Base-by-base conservation (phyloP, 2,329 filamentous ascomycete genomes). In the Neocatenulostroma microsporum region DNA sequence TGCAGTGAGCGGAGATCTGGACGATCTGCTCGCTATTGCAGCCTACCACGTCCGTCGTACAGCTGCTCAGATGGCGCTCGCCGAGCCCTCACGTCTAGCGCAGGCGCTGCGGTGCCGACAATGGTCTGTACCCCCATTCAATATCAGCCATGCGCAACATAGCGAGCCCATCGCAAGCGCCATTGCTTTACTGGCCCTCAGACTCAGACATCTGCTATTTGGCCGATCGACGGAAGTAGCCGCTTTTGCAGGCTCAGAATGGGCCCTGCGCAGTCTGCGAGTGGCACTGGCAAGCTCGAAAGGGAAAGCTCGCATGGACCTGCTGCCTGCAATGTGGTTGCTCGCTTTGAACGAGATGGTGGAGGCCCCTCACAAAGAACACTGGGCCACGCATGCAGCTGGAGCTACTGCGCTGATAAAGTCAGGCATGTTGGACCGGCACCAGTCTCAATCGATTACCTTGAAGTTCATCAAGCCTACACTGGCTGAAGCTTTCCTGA, bases 401-500 rank as follows among this genome's bases (percentile, higher is more conserved):
- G 30, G 30, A 18, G 23, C 30, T 13, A 23, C 20, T 9, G 30
- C 30, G 11, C 20, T 32, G 12, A 13, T 32, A n/a, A 13, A 7
- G n/a, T n/a, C n/a, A n/a, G n/a, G n/a, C n/a, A n/a, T n/a, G n/a
- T 19, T 30, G 17, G 15, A n/a, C 13, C 28, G 28, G 12, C n/a
- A n/a, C n/a, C n/a, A n/a, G n/a, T n/a, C n/a, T n/a, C n/a, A n/a
- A n/a, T n/a, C n/a, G n/a, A n/a, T n/a, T n/a, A n/a, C n/a, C n/a
- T n/a, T n/a, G n/a, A n/a, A n/a, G n/a, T n/a, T n/a, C n/a, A 12
- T 30, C 13, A 30, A 11, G 14, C 30, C 30, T 11, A 11, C 30
- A 7, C 30, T 32, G 30, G 17, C 23, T 11, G 30, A 32, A 14
- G 30, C 30, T 13, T 32, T 32, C 30, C 30, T 21, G 17, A 32